Percentiles rank a stretch among this genome's conserved stretches.
Evolutionary conservation across 2,329 filamentous ascomycete species (phyloP).

Genomic region (Fusarium miscanthi): DNA sequence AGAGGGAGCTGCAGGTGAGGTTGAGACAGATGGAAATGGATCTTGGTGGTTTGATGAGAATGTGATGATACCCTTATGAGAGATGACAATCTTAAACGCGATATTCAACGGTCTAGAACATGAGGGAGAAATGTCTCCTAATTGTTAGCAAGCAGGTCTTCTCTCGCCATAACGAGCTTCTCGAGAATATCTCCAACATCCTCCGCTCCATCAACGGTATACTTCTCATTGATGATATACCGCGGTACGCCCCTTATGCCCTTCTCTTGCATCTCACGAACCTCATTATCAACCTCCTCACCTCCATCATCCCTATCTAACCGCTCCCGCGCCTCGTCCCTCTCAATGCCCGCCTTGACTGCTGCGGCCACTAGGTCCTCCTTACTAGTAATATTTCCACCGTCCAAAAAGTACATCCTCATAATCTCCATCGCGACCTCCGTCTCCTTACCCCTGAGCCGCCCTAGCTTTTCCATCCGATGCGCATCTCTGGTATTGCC

Average conservation of each 20-base stretch:
- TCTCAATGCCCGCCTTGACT: constrained; percentile 64
- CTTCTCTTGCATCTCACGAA: constrained; percentile 61
- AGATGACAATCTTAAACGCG: constrained; percentile 8
- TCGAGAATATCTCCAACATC: constrained; percentile 74
- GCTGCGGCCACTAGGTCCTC: constrained; percentile 64
- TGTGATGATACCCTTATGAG: constrained; percentile 52
- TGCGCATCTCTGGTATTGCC: constrained; percentile 61
- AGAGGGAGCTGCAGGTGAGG: constrained; percentile 65
- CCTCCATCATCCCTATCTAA: constrained; percentile 66
- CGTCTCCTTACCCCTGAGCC: constrained; percentile 61
- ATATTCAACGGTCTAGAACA: neutral
- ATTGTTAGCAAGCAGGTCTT: constrained; percentile 29
- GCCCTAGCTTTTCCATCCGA: constrained; percentile 75
- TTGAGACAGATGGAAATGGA: constrained; percentile 67
- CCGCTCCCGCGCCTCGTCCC: constrained; percentile 63
- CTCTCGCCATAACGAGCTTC: constrained; percentile 67
- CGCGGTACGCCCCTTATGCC: constrained; percentile 76
- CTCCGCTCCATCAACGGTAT: constrained; percentile 77
- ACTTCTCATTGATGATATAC: constrained; percentile 76
- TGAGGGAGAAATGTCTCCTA: neutral
- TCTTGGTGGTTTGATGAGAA: constrained; percentile 63
- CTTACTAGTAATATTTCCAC: constrained; percentile 70
- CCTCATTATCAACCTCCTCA: constrained; percentile 67
- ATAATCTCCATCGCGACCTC: constrained; percentile 72
- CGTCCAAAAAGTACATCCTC: constrained; percentile 72